Evolutionary conservation across 78 protist genomes (phyloP).

Genomic region (Planoprotostelium fungivorum): DNA sequence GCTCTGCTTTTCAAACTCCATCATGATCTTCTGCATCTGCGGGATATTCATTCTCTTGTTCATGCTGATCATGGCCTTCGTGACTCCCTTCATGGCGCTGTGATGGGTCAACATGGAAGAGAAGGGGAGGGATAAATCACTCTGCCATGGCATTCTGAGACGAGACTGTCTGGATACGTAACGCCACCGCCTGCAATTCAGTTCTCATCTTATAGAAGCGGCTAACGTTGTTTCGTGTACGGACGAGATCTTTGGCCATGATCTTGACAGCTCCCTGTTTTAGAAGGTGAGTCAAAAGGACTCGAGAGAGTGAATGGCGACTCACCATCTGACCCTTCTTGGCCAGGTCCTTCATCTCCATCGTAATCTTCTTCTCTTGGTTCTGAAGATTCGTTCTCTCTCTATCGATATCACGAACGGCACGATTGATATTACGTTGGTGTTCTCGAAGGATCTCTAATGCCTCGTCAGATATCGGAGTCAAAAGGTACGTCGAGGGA

Average conservation of each 20-base stretch:
- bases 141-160: background rate
- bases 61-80: constrained; percentile 82
- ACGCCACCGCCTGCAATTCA: constrained; percentile 81
- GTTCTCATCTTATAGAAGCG: constrained; percentile 85
- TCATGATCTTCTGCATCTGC: constrained; percentile 87
- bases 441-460: constrained; percentile 78
- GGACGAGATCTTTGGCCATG: constrained; percentile 95
- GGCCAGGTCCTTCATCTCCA: constrained; percentile 86
- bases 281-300: background rate
- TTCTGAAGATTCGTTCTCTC: constrained; percentile 74
- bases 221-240: constrained; percentile 73
- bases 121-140: background rate
- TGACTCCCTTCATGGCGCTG: constrained; percentile 87
- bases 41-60: constrained; percentile 85
- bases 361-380: constrained; percentile 76
- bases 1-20: constrained; percentile 89
- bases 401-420: constrained; percentile 92
- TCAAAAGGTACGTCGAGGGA: background rate
- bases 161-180: constrained; percentile 64
- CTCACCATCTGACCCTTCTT: constrained; percentile 73
- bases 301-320: background rate
- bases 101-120: background rate
- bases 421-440: constrained; percentile 80
- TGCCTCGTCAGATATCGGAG: too few relatives aligned
- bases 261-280: constrained; percentile 69